Conservation (phyloP, 2,329 filamentous ascomycete genomes). For the Bertia moriformis region DNA sequence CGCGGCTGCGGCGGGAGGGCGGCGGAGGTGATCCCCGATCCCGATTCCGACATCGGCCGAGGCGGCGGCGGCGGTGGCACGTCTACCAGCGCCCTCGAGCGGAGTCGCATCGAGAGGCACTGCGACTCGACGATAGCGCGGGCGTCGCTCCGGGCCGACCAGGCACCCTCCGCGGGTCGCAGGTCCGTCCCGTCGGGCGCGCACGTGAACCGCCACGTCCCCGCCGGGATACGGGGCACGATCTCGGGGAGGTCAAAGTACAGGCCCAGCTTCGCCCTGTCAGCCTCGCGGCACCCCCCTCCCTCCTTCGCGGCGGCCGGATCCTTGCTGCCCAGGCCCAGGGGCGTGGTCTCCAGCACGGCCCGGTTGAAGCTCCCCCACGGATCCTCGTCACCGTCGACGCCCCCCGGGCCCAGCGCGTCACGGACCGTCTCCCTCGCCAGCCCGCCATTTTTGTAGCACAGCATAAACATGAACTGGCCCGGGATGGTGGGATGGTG, state of each 20-base stretch:
- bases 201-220: conserved; percentile 71
- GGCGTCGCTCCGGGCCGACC: conserved; percentile 54
- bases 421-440: conserved; percentile 84
- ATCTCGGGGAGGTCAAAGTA: conserved; percentile 94
- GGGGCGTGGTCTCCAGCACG: conserved; percentile 52
- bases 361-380: conserved; percentile 74
- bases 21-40: no score
- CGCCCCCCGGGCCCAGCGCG: conserved; percentile 42
- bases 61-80: conserved; percentile 22
- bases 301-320: no score
- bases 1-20: conserved; percentile 66
- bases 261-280: conserved; percentile 65
- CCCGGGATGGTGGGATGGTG: conserved; percentile 85
- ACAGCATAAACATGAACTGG: conserved; percentile 99
- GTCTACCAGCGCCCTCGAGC: conserved; percentile 65
- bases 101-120: conserved; percentile 75
- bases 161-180: conserved; percentile 23
- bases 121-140: conserved; percentile 85
- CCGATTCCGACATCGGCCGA: no score
- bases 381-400: conserved; percentile 28
- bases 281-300: no score
- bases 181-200: conserved; percentile 38
- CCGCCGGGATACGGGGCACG: conserved; percentile 75
- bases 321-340: conserved; percentile 38
- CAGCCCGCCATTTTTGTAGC: conserved; percentile 95